phyloP scores from a whole-genome alignment of 192 early-diverging fungal genomes.

The Podila epigama region DNA sequence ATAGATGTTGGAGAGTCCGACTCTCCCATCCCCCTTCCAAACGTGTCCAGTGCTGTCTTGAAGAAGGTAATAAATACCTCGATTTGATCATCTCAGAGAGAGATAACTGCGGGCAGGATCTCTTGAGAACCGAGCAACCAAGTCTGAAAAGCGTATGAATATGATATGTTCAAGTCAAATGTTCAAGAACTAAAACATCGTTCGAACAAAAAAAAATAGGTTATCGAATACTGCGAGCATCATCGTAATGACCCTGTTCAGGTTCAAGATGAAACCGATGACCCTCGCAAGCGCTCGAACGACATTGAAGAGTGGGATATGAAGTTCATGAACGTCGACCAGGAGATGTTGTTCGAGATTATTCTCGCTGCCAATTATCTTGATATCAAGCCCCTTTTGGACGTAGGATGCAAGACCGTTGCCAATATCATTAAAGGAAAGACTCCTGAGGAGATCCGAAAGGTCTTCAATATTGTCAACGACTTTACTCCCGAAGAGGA shows the following conservation, averaged over 20 bases:
- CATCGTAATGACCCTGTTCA: slow-evolving; percentile 72
- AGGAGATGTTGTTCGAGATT: slow-evolving; percentile 79
- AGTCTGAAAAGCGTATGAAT: too few relatives aligned
- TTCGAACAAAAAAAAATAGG: slow-evolving; percentile 29
- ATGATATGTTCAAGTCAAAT: too few relatives aligned
- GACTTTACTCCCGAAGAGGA: slow-evolving; percentile 78
- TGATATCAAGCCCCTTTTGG: slow-evolving; percentile 72
- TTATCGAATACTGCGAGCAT: slow-evolving; percentile 83
- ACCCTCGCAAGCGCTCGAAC: slow-evolving; percentile 63
- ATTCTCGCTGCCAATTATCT: slow-evolving; percentile 87
- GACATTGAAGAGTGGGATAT: slow-evolving; percentile 82
- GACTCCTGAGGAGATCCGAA: slow-evolving; percentile 82
- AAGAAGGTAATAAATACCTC: slow-evolving; percentile 59
- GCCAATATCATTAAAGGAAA: slow-evolving; percentile 92
- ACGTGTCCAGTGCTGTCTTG: slow-evolving; percentile 73
- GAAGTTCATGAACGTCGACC: slow-evolving; percentile 76
- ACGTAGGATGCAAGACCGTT: slow-evolving; percentile 79
- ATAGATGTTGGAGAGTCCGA: slow-evolving; percentile 70
- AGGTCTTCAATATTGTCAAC: slow-evolving; percentile 68
- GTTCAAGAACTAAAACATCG: background rate
- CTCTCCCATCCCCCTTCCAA: slow-evolving; percentile 77
- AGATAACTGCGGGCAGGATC: background rate
- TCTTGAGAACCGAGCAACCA: too few relatives aligned
- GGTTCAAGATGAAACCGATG: slow-evolving; percentile 54
- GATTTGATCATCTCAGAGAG: background rate